Percentiles rank a stretch among this genome's conserved stretches.
Conservation (phyloP, 345 rosid genomes). For the Rhodomyrtus tomentosa region DNA sequence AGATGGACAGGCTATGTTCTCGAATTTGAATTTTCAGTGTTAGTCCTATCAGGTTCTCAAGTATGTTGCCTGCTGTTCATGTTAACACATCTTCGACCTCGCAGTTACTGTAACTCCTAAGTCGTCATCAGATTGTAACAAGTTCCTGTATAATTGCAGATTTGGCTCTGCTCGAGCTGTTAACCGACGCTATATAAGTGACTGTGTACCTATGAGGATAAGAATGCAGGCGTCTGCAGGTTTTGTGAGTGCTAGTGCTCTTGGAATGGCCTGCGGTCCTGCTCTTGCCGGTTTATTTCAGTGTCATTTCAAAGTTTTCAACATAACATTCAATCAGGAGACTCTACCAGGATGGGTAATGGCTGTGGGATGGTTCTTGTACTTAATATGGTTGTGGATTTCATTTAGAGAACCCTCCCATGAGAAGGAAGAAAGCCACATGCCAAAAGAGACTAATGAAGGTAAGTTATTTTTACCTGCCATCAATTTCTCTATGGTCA, state of each 20-base stretch:
- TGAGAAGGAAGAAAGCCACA: conserved; percentile 31
- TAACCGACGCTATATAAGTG: conserved; percentile 94
- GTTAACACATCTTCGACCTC: background rate
- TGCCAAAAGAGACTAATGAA: conserved; percentile 20
- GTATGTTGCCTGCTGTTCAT: background rate
- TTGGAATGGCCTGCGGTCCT: conserved; percentile 99
- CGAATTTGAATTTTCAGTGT: background rate
- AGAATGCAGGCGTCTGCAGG: conserved; percentile 99
- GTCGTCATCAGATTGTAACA: background rate
- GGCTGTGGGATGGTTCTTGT: conserved; percentile 85
- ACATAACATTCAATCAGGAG: conserved; percentile 65
- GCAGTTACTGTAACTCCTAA: background rate
- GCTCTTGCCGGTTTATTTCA: conserved; percentile 96
- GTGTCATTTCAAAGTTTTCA: conserved; percentile 59
- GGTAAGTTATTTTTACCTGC: conserved; percentile 23
- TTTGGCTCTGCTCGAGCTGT: conserved; percentile 99
- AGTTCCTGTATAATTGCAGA: conserved; percentile 27
- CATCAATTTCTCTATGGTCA: background rate
- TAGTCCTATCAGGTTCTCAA: background rate
- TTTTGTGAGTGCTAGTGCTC: conserved; percentile 99
- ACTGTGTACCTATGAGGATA: conserved; percentile 78
- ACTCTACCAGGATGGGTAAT: conserved; percentile 99
- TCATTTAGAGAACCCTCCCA: conserved; percentile 78
- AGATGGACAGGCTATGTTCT: background rate
- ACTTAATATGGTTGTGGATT: conserved; percentile 75